Percentiles rank a stretch among this genome's conserved stretches.
Evolutionary conservation across 306 rosid genomes (phyloP).

Genomic region (Citrullus mucosospermus): DNA sequence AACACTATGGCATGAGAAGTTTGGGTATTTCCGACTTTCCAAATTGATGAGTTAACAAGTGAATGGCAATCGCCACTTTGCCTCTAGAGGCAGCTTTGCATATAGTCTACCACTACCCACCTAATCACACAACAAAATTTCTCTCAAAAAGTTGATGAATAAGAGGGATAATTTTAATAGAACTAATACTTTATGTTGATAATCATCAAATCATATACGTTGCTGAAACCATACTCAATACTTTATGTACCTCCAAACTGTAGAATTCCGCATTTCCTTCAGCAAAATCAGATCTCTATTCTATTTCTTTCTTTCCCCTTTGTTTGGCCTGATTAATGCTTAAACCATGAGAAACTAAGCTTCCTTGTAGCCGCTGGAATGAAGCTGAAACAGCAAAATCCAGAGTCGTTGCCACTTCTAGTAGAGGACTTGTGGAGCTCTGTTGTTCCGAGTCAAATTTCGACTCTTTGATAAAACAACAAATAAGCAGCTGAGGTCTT

Average conservation of each 20-base stretch:
- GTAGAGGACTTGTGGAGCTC: neutral
- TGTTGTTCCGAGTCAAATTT: neutral
- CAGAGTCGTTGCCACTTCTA: neutral
- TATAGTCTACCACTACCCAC: neutral
- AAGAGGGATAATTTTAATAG: neutral
- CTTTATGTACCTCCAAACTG: slow-evolving; percentile 8
- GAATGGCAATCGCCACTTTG: neutral
- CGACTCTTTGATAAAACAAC: slow-evolving; percentile 76
- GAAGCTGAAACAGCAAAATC: slow-evolving; percentile 2
- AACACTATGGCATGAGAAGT: neutral
- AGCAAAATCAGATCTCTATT: slow-evolving; percentile 8
- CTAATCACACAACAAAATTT: slow-evolving; percentile 6
- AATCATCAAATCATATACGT: neutral
- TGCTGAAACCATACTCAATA: neutral
- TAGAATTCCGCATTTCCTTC: neutral
- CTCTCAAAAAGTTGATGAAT: neutral
- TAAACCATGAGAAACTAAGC: neutral
- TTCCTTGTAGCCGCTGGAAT: neutral
- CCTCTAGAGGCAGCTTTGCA: slow-evolving; percentile 4
- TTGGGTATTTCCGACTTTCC: neutral
- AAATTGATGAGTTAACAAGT: neutral
- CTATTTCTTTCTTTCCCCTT: neutral
- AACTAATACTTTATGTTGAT: neutral
- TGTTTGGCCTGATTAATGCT: neutral
- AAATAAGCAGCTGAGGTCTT: slow-evolving; percentile 85